phyloP scores from a whole-genome alignment of 2,329 filamentous ascomycete species.

The Xylaria sp. region DNA sequence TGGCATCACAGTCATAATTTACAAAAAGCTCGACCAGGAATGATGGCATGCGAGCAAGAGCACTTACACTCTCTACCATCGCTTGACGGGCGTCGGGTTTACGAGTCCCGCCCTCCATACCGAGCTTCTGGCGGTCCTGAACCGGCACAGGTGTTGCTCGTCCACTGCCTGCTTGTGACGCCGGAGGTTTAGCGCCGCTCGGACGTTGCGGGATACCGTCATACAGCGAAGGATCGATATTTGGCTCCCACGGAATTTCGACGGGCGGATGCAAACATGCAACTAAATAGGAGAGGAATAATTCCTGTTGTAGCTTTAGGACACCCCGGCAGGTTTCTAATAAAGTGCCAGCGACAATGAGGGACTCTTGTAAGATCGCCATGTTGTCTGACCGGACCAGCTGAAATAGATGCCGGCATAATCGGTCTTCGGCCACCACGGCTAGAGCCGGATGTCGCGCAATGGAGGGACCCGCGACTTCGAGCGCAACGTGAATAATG shows the following conservation, averaged over 20 bases:
- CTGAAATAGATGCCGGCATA: conserved; percentile 95
- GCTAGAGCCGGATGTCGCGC: conserved; percentile 89
- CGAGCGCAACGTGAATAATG: conserved; percentile 95
- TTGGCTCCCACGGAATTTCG: conserved; percentile 87
- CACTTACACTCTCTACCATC: conserved; percentile 96
- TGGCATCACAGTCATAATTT: conserved; percentile 96
- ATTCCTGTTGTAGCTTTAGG: conserved; percentile 93
- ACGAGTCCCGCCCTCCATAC: conserved; percentile 86
- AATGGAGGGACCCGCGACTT: conserved; percentile 94
- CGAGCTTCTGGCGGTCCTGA: conserved; percentile 89
- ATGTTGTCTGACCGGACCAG: conserved; percentile 96
- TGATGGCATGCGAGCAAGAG: conserved; percentile 87
- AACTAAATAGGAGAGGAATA: conserved; percentile 93
- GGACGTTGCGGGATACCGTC: conserved; percentile 91
- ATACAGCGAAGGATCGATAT: conserved; percentile 90
- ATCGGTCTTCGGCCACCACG: conserved; percentile 84
- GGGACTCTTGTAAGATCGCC: conserved; percentile 88
- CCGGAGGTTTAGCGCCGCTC: conserved; percentile 78
- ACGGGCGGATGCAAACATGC: conserved; percentile 93
- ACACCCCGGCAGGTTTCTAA: conserved; percentile 88
- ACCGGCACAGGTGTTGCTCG: conserved; percentile 88
- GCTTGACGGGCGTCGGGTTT: conserved; percentile 96
- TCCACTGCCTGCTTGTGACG: conserved; percentile 77
- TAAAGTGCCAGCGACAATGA: conserved; percentile 89
- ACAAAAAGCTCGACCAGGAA: conserved; percentile 96